These are phyloP conservation scores for Aspergillus awamori DNA, from an alignment of 2,329 filamentous ascomycete species.

Conservation along the genomic window DNA sequence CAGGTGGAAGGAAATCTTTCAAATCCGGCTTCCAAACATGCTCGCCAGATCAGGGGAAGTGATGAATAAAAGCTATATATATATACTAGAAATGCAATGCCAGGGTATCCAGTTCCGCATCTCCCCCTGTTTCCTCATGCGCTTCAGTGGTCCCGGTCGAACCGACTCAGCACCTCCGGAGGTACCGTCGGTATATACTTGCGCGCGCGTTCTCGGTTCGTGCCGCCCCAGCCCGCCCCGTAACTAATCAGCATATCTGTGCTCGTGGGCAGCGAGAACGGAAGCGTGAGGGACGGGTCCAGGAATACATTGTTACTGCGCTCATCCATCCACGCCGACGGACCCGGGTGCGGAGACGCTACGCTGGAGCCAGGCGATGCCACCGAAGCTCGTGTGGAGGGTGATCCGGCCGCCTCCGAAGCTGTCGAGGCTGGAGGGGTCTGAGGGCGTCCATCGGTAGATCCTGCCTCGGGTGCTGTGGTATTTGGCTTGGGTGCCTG, in stretches of 20 bases:
- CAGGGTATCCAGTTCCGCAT: conserved; percentile 3
- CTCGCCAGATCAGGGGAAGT: neutral
- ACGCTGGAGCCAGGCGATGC: conserved; percentile 29
- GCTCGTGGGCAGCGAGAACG: conserved; percentile 91
- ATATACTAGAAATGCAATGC: conserved; percentile 18
- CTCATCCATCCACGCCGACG: conserved; percentile 27
- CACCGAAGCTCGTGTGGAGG: conserved; percentile 22
- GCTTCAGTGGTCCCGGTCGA: conserved; percentile 61
- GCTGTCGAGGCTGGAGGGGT: conserved; percentile 27
- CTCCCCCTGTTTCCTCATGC: neutral
- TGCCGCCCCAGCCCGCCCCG: conserved; percentile 88
- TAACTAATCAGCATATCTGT: conserved; percentile 98
- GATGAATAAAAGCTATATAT: neutral
- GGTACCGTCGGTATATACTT: conserved; percentile 97
- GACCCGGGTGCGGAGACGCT: conserved; percentile 28
- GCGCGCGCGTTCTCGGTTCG: conserved; percentile 86
- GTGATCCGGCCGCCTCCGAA: conserved; percentile 22
- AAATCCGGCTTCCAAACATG: neutral
- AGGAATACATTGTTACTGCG: conserved; percentile 61
- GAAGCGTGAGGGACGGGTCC: conserved; percentile 88
- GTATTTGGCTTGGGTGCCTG: conserved; percentile 31
- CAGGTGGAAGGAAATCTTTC: neutral
- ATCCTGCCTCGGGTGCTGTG: conserved; percentile 18
- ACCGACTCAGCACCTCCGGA: conserved; percentile 85
- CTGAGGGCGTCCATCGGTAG: conserved; percentile 30